These are phyloP conservation scores for Stephanodiscus triporus DNA, from an alignment of 108 stramenopile genomes.

Conservation along the genomic window DNA sequence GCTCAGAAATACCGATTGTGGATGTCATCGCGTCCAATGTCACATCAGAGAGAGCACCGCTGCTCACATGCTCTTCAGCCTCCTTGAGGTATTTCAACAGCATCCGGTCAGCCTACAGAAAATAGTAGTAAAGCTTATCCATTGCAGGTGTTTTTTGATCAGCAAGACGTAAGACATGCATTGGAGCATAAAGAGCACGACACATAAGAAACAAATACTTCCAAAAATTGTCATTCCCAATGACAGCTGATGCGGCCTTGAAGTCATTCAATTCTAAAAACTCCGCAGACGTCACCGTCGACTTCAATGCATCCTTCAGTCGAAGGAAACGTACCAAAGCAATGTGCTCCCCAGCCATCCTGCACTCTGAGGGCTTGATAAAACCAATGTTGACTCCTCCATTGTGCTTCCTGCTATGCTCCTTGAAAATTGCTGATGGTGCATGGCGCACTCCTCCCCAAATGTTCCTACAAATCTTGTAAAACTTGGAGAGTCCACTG, in stretches of 20 bases:
- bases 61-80: not conserved
- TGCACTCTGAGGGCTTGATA: too few species aligned
- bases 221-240: too few species aligned
- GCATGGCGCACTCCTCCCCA: not conserved
- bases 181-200: not conserved
- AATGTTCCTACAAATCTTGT: not conserved
- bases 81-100: too few species aligned
- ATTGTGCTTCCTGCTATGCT: slow-evolving; percentile 1
- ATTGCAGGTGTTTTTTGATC: too few species aligned
- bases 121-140: slow-evolving; percentile 3
- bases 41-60: not conserved
- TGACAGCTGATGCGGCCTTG: not conserved
- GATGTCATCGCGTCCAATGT: too few species aligned
- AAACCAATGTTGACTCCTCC: too few species aligned
- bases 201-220: too few species aligned
- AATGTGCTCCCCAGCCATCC: too few species aligned
- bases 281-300: slow-evolving; percentile 1
- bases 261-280: slow-evolving; percentile 8
- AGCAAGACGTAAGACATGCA: slow-evolving; percentile 11
- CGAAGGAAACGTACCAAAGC: not conserved
- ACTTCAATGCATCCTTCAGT: too few species aligned
- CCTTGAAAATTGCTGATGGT: slow-evolving; percentile 1
- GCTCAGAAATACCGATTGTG: not conserved
- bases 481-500: not conserved
- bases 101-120: slow-evolving; percentile 4